Base-by-base conservation (phyloP, 441 rosid genomes). In the Geranium incanum region DNA sequence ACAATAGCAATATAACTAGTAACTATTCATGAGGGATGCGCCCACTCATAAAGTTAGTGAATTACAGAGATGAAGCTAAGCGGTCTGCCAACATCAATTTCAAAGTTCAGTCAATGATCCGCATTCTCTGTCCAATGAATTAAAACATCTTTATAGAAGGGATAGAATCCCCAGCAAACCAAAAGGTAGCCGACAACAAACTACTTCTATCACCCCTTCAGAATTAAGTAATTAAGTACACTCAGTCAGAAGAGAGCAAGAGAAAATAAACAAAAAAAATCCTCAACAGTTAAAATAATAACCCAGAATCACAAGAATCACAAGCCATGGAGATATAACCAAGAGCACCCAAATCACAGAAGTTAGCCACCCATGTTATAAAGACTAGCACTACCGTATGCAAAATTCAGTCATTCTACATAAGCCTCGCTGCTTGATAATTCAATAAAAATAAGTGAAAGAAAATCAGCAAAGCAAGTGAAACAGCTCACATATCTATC, bases 401-500 rank as follows among this genome's bases (percentile, higher is more conserved):
- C 67, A 33, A 64, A 64, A 64, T 64, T 33, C 38, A 64, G 37
- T 11, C 67, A 64, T 33, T 64, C 67, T 63, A 63, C 18, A 64
- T 36, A 6, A 64, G 18, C 38, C 13, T 33, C 11, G 16, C 50
- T 38, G n/a, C 38, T 5, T 65, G 11, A 28, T 15, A 48, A 64
- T 36, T 60, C 37, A 72, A 66, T 13, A 43, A 21, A 43, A 1
- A 41, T 21, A 15, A 3, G 6, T 37, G 66, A 55, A 15, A 19
- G 11, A 15, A 23, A 67, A 71, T 60, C 69, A 28, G 41, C 57
- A 77, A 71, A 59, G 64, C 70, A 77, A 65, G 70, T 59, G 38
- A 36, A 23, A 69, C 6, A 71, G 83, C 99, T 90, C 81, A 92
- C 99, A 63, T 80, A 82, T 84, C 76, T 91, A 73, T 87, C 94